phyloP scores from a whole-genome alignment of 768 basidiomycete species.

The Trametes meyenii region DNA sequence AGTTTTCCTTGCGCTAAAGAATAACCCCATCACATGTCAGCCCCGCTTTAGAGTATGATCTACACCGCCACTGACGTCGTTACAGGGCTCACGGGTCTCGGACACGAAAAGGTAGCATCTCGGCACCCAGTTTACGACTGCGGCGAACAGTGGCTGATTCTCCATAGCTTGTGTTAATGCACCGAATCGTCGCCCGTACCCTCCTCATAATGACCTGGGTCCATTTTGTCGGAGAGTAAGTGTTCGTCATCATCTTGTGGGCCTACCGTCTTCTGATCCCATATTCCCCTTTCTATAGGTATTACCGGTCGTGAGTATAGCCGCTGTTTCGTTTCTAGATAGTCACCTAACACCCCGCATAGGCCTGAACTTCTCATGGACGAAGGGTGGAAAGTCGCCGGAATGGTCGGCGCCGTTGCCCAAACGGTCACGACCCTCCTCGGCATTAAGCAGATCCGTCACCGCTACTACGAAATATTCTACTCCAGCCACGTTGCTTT shows the following conservation, averaged over 20 bases:
- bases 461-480: conserved; percentile 46
- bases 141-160: background rate
- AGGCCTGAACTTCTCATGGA: conserved; percentile 9
- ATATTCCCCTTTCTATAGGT: background rate
- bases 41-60: background rate
- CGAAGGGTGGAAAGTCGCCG: conserved; percentile 24
- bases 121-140: background rate
- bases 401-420: conserved; percentile 30
- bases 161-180: conserved; percentile 43
- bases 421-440: conserved; percentile 42
- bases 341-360: background rate
- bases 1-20: conserved; percentile 55
- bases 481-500: conserved; percentile 30
- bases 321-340: background rate
- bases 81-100: conserved; percentile 52
- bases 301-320: conserved; percentile 7
- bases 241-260: background rate
- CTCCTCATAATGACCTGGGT: conserved; percentile 47
- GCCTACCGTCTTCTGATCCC: background rate
- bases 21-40: conserved; percentile 50
- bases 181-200: conserved; percentile 47
- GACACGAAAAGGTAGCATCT: conserved; percentile 48
- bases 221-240: conserved; percentile 39
- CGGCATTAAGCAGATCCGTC: conserved; percentile 44
- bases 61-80: background rate